A percentile compares a stretch with the other conserved stretches of the same genome.
Conservation (phyloP, 139 green algal species). For the Monoraphidium neglectum region DNA sequence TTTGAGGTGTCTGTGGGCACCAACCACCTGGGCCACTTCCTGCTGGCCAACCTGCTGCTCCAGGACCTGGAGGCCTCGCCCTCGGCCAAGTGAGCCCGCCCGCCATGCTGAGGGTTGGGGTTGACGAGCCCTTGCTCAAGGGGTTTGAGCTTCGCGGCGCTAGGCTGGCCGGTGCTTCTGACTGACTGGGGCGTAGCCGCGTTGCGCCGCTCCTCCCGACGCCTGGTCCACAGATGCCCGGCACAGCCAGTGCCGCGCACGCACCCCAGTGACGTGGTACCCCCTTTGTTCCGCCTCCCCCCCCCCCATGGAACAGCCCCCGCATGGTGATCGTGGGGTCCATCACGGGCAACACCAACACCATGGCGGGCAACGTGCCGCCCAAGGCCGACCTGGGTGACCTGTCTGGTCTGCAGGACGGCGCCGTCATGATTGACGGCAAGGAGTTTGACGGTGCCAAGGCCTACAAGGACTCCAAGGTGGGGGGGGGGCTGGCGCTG, state of each 20-base stretch:
- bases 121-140: too few relatives aligned
- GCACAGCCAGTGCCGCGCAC: too few relatives aligned
- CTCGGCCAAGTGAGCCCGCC: background rate
- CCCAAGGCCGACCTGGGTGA: slow-evolving; percentile 93
- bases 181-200: too few relatives aligned
- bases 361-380: slow-evolving; percentile 89
- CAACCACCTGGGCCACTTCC: slow-evolving; percentile 96
- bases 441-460: slow-evolving; percentile 92
- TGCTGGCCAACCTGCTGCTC: slow-evolving; percentile 86
- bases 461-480: slow-evolving; percentile 98
- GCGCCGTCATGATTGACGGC: slow-evolving; percentile 86
- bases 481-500: too few relatives aligned
- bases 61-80: slow-evolving; percentile 77
- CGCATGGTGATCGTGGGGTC: slow-evolving; percentile 91
- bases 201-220: too few relatives aligned
- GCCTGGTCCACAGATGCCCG: too few relatives aligned
- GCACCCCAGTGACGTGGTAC: too few relatives aligned
- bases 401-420: slow-evolving; percentile 69
- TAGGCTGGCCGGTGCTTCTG: too few relatives aligned
- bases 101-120: too few relatives aligned
- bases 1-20: slow-evolving; percentile 83
- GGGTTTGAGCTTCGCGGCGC: too few relatives aligned
- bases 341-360: slow-evolving; percentile 98
- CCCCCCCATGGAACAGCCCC: too few relatives aligned
- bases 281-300: too few relatives aligned